Base-by-base conservation (phyloP, 73 alveolate genomes). In the Paramecium primaurelia region DNA sequence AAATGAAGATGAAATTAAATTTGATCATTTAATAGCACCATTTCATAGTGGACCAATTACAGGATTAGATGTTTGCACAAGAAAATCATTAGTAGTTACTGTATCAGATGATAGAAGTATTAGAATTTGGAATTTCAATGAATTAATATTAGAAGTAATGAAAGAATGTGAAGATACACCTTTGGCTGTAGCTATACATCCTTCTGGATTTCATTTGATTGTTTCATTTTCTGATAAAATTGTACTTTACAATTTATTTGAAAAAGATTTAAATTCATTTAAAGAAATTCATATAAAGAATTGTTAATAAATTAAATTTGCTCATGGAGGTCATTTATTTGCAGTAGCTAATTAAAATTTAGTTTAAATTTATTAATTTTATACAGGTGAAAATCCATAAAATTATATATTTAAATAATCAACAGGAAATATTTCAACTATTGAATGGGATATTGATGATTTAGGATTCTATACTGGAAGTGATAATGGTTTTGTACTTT, bases 191-290 rank as follows among this genome's bases (percentile, higher is more conserved):
- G 99, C 99, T 25, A 97, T 96, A 86, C 99, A 98, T 95, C 99
- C 99, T n/a, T 95, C 98, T 92, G 99, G 99, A n/a, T 97, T 98
- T 96, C 99, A 98, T 92, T 94, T 98, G 45, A 95, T 97, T 36
- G 98, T 95, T 14, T 97, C 97, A 14, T 94, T 98, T 20, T 96
- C 96, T 89, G 99, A 98, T 83, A 98, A 97, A 92, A 98, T 98
- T 37, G 88, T 93, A 71, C 96, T 98, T 69, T 95, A 96, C 95
- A 98, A 98, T 93, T 94, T 97, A 12, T 96, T 97, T 92, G 97
- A 97, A 88, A 96, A 94, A 77, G 97, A 96, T 69, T 92, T 97
- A 44, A 97, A 95, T 77, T 85, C 93, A 54, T 96, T 97, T 96
- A 97, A 97, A 64, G 97, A 94, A 38, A 87, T 97, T 37, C 98